Base-by-base conservation (phyloP, 371 early-diverging fungal genomes). In the Funneliformis caledonium region DNA sequence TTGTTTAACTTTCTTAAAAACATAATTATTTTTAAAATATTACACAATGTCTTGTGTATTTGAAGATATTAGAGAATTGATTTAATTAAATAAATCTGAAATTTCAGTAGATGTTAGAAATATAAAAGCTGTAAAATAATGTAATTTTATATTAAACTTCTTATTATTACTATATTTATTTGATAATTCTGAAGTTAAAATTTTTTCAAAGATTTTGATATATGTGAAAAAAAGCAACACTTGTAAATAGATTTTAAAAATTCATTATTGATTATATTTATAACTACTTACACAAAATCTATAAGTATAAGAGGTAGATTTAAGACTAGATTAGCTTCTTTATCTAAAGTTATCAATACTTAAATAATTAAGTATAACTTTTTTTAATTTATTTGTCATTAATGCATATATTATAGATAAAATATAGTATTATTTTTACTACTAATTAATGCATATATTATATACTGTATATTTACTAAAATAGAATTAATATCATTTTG, bases 321-420 rank as follows among this genome's bases (percentile, higher is more conserved):
- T 8, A 73, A 43, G 31, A 33, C 14, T 9, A 56, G 7, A 56
- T 12, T 16, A 56, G 47, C 42, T 52, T 73, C 59, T 9, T 73
- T 33, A 56, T 1, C 59, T 11, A 73, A 56, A 56, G 37, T 16
- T 26, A 73, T n/a, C 1, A 73, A 56, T 14, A 9, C 74, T 33
- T 73, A 14, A 73, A 56, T 50, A 73, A n/a, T 31, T 31, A 8
- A 4, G 26, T 73, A 56, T 73, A 56, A 73, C 48, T 11, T 26
- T 73, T 37, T 50, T 73, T 31, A 56, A 50, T 31, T 56, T 73
- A 12, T 33, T 50, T 11, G 59, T 42, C 31, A 73, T 73, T 31
- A 73, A 59, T 19, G 12, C 74, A 73, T 50, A 73, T 10, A 73
- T 31, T 1, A 73, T n/a, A 10, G 31, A 59, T 19, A 73, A 10